Percentiles rank a stretch among this genome's conserved stretches.
Conservation (phyloP, 2,329 filamentous ascomycete genomes). For the Anthostomella pinea region DNA sequence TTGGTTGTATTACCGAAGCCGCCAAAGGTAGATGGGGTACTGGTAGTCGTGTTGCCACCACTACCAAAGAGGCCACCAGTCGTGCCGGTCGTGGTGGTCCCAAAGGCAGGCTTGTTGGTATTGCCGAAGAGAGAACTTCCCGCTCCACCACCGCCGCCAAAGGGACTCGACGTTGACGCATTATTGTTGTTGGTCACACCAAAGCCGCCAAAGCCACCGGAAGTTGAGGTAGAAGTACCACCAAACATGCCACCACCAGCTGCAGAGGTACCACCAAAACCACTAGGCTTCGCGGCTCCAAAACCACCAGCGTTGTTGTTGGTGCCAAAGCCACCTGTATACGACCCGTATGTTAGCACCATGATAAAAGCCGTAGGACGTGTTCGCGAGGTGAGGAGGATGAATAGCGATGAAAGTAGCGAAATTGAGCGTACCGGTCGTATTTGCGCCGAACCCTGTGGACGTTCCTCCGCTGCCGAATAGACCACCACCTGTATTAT, state of each 20-base stretch:
- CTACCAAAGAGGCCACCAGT: conserved; percentile 49
- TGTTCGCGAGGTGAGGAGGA: background rate
- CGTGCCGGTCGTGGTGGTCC: conserved; percentile 41
- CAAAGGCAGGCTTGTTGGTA: conserved; percentile 50
- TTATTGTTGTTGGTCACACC: conserved; percentile 33
- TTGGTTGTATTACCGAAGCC: conserved; percentile 41
- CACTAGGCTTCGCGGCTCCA: conserved; percentile 34
- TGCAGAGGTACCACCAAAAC: conserved; percentile 36
- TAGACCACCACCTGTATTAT: conserved; percentile 30
- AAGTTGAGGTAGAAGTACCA: conserved; percentile 24
- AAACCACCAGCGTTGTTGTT: conserved; percentile 43
- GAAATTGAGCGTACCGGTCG: conserved; percentile 35
- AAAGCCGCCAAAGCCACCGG: conserved; percentile 43
- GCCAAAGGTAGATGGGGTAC: conserved; percentile 23
- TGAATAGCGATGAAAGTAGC: background rate
- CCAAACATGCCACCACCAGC: conserved; percentile 31
- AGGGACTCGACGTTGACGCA: conserved; percentile 36
- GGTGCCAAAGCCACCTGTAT: conserved; percentile 45
- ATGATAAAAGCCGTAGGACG: background rate
- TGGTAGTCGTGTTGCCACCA: conserved; percentile 29
- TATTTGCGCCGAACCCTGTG: conserved; percentile 39
- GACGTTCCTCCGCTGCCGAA: conserved; percentile 31
- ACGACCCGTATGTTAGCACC: conserved; percentile 17
- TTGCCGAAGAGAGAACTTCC: conserved; percentile 28
- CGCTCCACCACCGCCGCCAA: conserved; percentile 35